A percentile compares a stretch with the other conserved stretches of the same genome.
phyloP scores from a whole-genome alignment of 768 basidiomycete species.

The Boletus pseudopeckii region DNA sequence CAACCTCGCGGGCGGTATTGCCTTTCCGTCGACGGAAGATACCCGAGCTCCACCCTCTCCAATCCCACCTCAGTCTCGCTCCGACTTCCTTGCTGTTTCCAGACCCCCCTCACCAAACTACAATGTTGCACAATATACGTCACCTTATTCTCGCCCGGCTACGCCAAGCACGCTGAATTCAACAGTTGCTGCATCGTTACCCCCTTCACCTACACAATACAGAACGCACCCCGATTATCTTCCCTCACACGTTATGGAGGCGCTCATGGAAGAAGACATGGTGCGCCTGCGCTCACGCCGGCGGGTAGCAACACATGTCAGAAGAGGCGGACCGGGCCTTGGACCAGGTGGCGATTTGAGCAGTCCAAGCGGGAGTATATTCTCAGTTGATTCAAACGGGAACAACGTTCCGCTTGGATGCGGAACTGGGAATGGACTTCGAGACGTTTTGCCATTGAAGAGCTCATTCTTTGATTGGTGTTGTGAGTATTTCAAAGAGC shows the following conservation, averaged over 20 bases:
- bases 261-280: conserved; percentile 92
- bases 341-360: conserved; percentile 43
- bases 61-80: conserved; percentile 20
- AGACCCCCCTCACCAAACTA: conserved; percentile 77
- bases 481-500: conserved; percentile 95
- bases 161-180: conserved; percentile 35
- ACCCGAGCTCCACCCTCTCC: conserved; percentile 38
- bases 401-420: conserved; percentile 71
- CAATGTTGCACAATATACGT: conserved; percentile 71
- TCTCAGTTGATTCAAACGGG: conserved; percentile 68
- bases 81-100: conserved; percentile 42
- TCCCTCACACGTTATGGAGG: conserved; percentile 81
- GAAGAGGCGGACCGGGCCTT: conserved; percentile 40
- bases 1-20: conserved; percentile 63
- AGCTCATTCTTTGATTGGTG: conserved; percentile 96
- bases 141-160: conserved; percentile 63
- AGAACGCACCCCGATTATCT: conserved; percentile 50
- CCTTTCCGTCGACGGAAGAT: conserved; percentile 67
- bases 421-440: conserved; percentile 76
- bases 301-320: conserved; percentile 36
- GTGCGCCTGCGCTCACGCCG: conserved; percentile 78
- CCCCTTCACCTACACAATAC: conserved; percentile 32
- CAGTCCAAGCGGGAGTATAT: conserved; percentile 74
- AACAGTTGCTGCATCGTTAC: conserved; percentile 24
- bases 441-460: conserved; percentile 85